Evolutionary conservation across 73 alveolate species (phyloP).

Genomic region (Paramecium tetraurelia): DNA sequence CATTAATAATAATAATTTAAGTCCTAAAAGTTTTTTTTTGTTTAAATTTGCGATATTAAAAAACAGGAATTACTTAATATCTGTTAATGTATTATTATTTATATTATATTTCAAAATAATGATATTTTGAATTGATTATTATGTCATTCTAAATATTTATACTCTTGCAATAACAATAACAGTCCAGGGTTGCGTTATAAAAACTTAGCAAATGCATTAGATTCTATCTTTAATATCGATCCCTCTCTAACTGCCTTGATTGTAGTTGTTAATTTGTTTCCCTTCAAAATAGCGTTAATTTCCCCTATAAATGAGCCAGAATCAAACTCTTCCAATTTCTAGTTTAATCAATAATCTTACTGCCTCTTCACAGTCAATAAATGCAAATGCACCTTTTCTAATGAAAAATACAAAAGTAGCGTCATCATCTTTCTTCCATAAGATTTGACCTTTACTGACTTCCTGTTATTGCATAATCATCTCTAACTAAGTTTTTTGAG

Average conservation of each 20-base stretch:
- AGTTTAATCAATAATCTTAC: neutral
- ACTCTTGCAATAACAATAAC: neutral
- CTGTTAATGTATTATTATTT: neutral
- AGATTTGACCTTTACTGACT: neutral
- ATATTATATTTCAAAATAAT: neutral
- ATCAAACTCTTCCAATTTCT: constrained; percentile 41
- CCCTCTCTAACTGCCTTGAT: neutral
- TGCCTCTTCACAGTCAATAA: constrained; percentile 14
- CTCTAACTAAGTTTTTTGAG: neutral
- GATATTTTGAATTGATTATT: neutral
- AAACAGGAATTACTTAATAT: neutral
- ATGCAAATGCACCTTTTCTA: neutral
- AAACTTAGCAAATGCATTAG: neutral
- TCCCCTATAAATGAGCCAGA: constrained; percentile 53
- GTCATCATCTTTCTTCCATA: constrained; percentile 20
- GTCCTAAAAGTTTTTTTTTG: neutral
- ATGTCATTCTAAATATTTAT: neutral
- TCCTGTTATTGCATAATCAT: constrained; percentile 22
- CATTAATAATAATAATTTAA: neutral
- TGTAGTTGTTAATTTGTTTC: neutral
- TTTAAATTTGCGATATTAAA: neutral
- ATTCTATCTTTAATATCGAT: neutral
- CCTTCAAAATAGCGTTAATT: neutral
- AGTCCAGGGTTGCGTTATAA: constrained; percentile 27
- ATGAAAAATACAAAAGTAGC: constrained; percentile 25